Conservation (phyloP, 140 eudicot genomes). For the Bidens hawaiensis region DNA sequence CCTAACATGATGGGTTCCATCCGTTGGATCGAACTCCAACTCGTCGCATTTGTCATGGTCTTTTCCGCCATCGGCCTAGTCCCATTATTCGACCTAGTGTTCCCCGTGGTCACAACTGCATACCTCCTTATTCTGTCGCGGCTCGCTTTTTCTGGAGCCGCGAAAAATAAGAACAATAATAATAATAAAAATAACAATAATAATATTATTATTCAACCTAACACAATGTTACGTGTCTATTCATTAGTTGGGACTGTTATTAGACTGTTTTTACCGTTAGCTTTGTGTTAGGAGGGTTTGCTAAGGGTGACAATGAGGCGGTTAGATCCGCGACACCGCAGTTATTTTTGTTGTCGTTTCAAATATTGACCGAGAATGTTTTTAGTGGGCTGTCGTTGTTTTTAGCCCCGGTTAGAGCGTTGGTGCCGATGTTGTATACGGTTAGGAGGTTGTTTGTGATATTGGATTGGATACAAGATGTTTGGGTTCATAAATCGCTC, state of each 20-base stretch:
- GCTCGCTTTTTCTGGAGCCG: conserved; percentile 48
- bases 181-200: too few relatives aligned
- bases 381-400: conserved; percentile 70
- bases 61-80: conserved; percentile 79
- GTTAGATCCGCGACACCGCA: conserved; percentile 88
- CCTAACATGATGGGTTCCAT: conserved; percentile 66
- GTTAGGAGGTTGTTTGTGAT: conserved; percentile 71
- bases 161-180: conserved; percentile 25
- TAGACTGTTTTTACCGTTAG: conserved; percentile 76
- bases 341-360: conserved; percentile 73
- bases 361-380: conserved; percentile 71
- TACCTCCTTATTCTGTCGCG: conserved; percentile 57
- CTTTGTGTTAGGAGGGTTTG: conserved; percentile 83
- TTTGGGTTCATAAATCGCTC: conserved; percentile 59
- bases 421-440: conserved; percentile 76
- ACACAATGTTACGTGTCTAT: conserved; percentile 44
- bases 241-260: conserved; percentile 55
- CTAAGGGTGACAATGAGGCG: conserved; percentile 82
- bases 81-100: conserved; percentile 64
- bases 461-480: conserved; percentile 79
- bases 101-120: conserved; percentile 65
- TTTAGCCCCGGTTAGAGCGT: conserved; percentile 86
- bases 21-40: conserved; percentile 71
- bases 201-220: conserved; percentile 50
- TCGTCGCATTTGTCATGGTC: conserved; percentile 89